These are phyloP conservation scores for Clarireedia monteithiana DNA, from an alignment of 2,329 filamentous ascomycete species.

Conservation along the genomic window DNA sequence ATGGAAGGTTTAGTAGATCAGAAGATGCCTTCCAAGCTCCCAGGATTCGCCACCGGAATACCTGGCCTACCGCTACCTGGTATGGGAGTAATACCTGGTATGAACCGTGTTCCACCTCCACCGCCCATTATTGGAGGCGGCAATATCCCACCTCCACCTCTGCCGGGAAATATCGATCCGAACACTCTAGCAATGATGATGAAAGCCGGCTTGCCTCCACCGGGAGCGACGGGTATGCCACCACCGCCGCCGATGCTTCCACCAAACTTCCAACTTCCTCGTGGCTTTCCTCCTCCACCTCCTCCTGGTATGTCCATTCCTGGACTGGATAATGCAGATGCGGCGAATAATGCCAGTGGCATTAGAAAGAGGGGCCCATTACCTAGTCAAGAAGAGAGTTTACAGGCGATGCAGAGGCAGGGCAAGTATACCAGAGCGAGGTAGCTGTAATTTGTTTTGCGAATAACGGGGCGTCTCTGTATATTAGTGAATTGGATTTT, in stretches of 20 bases:
- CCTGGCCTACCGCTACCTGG: constrained; percentile 29
- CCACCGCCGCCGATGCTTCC: constrained; percentile 37
- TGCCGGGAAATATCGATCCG: constrained; percentile 5
- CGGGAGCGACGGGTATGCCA: constrained; percentile 35
- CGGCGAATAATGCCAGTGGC: constrained; percentile 23
- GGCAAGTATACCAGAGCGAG: constrained; percentile 49
- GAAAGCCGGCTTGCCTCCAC: constrained; percentile 54
- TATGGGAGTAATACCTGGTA: constrained; percentile 38
- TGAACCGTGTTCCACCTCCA: constrained; percentile 29
- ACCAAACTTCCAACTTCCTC: constrained; percentile 29
- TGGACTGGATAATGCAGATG: constrained; percentile 21
- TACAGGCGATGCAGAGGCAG: constrained; percentile 66
- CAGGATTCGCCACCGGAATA: constrained; percentile 51
- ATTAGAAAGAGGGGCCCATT: constrained; percentile 59
- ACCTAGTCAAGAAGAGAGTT: constrained; percentile 76
- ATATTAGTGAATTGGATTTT: constrained; percentile 10
- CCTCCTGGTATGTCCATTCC: constrained; percentile 32
- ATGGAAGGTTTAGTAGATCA: constrained; percentile 89
- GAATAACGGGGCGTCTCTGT: constrained; percentile 5
- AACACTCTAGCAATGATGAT: constrained; percentile 31
- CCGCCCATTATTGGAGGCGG: constrained; percentile 25
- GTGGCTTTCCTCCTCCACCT: constrained; percentile 30
- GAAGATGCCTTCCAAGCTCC: constrained; percentile 60
- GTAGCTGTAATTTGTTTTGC: constrained; percentile 9
- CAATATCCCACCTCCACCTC: constrained; percentile 6